These are phyloP conservation scores for Tinospora cordifolia DNA, from an alignment of 164 flowering plant genomes.

Conservation along the genomic window DNA sequence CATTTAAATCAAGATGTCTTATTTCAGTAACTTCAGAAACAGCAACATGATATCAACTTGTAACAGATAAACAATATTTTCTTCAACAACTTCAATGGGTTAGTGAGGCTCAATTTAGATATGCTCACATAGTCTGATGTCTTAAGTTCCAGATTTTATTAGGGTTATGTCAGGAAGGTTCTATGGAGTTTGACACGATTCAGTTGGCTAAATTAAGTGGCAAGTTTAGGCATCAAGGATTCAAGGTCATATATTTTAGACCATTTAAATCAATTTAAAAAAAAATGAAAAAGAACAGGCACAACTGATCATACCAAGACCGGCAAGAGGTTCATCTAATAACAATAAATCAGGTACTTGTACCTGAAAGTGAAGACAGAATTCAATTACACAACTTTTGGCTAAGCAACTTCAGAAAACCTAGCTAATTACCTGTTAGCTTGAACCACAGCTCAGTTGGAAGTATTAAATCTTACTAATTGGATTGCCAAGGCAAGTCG, in stretches of 20 bases:
- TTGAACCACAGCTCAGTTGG: not conserved
- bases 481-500: slow-evolving; percentile 96
- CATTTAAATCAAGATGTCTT: too few species aligned
- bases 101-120: too few species aligned
- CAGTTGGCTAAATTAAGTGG: too few species aligned
- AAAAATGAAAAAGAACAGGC: not conserved
- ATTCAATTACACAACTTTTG: not conserved
- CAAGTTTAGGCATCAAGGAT: not conserved
- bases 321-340: slow-evolving; percentile 99
- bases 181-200: too few species aligned
- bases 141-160: too few species aligned
- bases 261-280: not conserved
- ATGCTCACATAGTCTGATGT: too few species aligned
- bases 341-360: slow-evolving; percentile 79
- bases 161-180: too few species aligned
- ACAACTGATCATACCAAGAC: slow-evolving; percentile 73
- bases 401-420: not conserved
- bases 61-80: too few species aligned
- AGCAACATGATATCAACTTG: too few species aligned
- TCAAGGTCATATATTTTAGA: not conserved
- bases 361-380: slow-evolving; percentile 43
- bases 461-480: slow-evolving; percentile 39
- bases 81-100: too few species aligned
- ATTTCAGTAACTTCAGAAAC: too few species aligned
- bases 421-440: not conserved